Base-by-base conservation (phyloP, 306 rosid species). In the Acacia acuminata region DNA sequence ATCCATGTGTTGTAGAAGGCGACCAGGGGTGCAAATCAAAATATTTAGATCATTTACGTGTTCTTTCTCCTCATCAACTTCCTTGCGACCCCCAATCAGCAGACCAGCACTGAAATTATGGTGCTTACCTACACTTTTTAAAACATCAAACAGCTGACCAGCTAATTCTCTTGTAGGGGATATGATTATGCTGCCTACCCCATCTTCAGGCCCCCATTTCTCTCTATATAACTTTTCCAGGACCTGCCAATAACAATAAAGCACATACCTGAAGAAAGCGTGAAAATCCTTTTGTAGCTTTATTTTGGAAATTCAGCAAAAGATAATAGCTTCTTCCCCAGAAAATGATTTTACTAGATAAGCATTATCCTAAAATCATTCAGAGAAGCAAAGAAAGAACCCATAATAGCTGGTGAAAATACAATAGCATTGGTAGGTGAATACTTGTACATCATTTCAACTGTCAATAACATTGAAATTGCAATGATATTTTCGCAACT, bases 1-100 rank as follows among this genome's bases (percentile, higher is more conserved):
- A 64, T 96, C 96, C 99, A 96, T 92, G 89, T 94, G 99, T 78
- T 94, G 99, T 47, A 94, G 89, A 81, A 96, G 94, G 60, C 99
- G 88, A 73, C 97, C 99, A 2, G 98, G 99, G 4, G 98, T 96
- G 87, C 98, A 94, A 74, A 96, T 92, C 87, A 96, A 80, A 82
- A 94, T 89, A 79, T 96, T 96, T 80, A 94, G 92, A 68, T 85
- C 89, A 71, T 88, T 89, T 30, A 94, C 97, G 0, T 69, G 81
- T 78, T 91, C 94, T 79, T 96, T 96, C 91, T 96, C 99, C 10
- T 51, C 58, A 40, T 86, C 83, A 75, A 96, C 90, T 50, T 88
- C 97, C 84, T 90, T 90, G 30, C 96, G 92, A 76, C 99, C 97
- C 55, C 99, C 99, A 81, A 96, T 94, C 71, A 94, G 89, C n/a